Evolutionary conservation across 371 early-diverging fungal species (phyloP).

Genomic region (Haplosporangium sp.): DNA sequence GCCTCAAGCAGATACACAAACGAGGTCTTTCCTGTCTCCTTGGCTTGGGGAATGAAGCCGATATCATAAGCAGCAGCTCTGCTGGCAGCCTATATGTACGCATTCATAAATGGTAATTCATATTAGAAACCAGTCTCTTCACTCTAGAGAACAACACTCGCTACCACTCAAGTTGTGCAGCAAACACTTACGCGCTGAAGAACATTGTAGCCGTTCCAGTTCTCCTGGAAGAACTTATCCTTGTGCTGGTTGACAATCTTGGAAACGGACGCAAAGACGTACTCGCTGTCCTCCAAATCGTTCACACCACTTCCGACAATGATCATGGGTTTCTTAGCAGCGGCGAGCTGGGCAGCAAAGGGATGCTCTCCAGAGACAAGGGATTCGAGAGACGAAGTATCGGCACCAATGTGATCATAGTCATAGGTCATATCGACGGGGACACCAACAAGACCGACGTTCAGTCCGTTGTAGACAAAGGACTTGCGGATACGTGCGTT

Average conservation of each 20-base stretch:
- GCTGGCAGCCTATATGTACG: conserved; percentile 72
- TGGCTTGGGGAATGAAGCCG: conserved; percentile 81
- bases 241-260: conserved; percentile 76
- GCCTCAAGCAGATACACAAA: conserved; percentile 95
- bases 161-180: background rate
- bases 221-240: conserved; percentile 76
- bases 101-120: no score
- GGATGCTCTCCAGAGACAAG: conserved; percentile 77
- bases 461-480: conserved; percentile 84
- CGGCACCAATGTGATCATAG: conserved; percentile 85
- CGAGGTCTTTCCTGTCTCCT: conserved; percentile 62
- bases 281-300: conserved; percentile 79
- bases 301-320: conserved; percentile 87
- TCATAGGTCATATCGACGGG: conserved; percentile 89
- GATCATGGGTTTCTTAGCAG: conserved; percentile 93
- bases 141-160: no score
- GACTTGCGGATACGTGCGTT: conserved; percentile 96
- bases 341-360: conserved; percentile 80
- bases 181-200: conserved; percentile 80
- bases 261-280: conserved; percentile 76
- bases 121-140: no score
- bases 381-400: conserved; percentile 74
- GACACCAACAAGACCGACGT: conserved; percentile 87
- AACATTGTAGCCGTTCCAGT: conserved; percentile 92
- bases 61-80: conserved; percentile 92